phyloP scores from a whole-genome alignment of 305 asterid genomes.

The Fraxinus floribunda region DNA sequence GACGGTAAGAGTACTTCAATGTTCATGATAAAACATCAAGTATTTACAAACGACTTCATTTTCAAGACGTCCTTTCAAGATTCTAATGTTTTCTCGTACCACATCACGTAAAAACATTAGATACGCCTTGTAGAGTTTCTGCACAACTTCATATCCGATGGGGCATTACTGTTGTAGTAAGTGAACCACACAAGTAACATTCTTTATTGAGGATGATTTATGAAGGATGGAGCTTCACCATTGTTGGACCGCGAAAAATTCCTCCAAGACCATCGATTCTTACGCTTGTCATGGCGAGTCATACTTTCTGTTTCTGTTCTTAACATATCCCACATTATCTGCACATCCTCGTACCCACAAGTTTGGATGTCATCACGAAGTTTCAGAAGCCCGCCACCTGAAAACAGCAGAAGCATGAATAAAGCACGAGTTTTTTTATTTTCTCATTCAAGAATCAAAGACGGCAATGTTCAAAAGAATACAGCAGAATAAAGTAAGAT shows the following conservation, averaged over 20 bases:
- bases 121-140: slow-evolving; percentile 3
- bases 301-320: slow-evolving; percentile 39
- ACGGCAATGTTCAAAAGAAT: neutral
- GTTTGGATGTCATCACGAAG: slow-evolving; percentile 57
- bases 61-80: neutral
- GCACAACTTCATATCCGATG: neutral
- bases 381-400: slow-evolving; percentile 53
- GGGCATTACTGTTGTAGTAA: neutral
- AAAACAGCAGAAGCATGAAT: slow-evolving; percentile 3
- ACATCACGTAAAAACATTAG: slow-evolving; percentile 4
- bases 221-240: slow-evolving; percentile 29
- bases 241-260: slow-evolving; percentile 39
- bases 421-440: neutral
- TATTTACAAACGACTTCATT: slow-evolving; percentile 36
- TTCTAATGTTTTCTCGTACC: slow-evolving; percentile 1
- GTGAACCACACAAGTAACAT: neutral
- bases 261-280: slow-evolving; percentile 46
- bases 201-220: slow-evolving; percentile 32
- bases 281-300: slow-evolving; percentile 35
- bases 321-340: slow-evolving; percentile 69
- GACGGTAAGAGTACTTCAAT: neutral
- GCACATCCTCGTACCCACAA: slow-evolving; percentile 57
- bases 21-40: neutral
- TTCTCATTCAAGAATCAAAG: neutral
- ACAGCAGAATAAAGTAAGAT: neutral